Evolutionary conservation across 345 rosid species (phyloP).

Genomic region (Laguncularia racemosa): DNA sequence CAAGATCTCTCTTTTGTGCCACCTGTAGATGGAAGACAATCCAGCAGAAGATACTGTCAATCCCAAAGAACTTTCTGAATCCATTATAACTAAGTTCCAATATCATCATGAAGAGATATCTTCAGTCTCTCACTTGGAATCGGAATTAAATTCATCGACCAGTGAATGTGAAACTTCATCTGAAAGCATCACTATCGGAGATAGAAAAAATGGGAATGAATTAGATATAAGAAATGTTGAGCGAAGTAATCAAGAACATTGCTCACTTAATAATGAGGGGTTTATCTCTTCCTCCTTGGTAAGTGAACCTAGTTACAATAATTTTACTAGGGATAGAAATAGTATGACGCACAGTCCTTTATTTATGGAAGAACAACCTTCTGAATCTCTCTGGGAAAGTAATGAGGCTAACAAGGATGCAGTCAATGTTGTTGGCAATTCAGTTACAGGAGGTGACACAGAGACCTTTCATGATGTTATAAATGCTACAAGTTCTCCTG

Average conservation of each 20-base stretch:
- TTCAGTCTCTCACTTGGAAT: constrained; percentile 15
- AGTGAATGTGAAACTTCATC: constrained; percentile 28
- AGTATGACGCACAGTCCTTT: constrained; percentile 36
- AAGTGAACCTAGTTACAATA: constrained; percentile 26
- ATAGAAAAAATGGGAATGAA: constrained; percentile 18
- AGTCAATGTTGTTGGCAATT: constrained; percentile 34
- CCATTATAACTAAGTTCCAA: constrained; percentile 14
- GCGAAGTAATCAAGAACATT: constrained; percentile 19
- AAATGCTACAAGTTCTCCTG: constrained; percentile 26
- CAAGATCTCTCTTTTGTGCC: constrained; percentile 3
- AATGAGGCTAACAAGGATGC: constrained; percentile 38
- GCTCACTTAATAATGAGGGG: constrained; percentile 29
- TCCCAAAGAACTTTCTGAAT: constrained; percentile 22
- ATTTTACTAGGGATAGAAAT: constrained; percentile 31
- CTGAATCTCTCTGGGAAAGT: constrained; percentile 35
- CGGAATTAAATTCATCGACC: constrained; percentile 16
- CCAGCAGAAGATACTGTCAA: constrained; percentile 21
- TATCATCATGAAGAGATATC: constrained; percentile 20
- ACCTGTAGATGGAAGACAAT: constrained; percentile 35
- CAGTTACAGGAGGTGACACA: constrained; percentile 27
- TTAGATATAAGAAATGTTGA: constrained; percentile 18
- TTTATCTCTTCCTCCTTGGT: constrained; percentile 33
- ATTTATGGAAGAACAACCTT: constrained; percentile 34
- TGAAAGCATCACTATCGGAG: constrained; percentile 14
- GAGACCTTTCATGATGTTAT: constrained; percentile 19